Evolutionary conservation across 75 land plant genomes (phyloP).

Genomic region (Pinus albicaulis): DNA sequence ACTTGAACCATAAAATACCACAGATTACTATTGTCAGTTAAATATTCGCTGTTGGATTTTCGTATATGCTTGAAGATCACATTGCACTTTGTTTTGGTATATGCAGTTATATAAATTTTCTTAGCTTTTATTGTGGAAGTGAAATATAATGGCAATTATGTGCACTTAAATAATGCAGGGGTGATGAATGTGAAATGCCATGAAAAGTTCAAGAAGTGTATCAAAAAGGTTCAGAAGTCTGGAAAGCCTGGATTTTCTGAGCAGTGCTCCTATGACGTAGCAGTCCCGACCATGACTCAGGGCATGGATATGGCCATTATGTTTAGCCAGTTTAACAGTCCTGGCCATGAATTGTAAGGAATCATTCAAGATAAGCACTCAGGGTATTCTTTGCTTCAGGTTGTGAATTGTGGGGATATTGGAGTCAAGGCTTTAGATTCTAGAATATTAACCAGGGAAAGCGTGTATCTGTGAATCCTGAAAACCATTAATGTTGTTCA

Average conservation of each 20-base stretch:
- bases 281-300: conserved; percentile 69
- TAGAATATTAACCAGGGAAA: not conserved
- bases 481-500: not conserved
- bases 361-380: not conserved
- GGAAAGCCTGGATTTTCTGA: conserved; percentile 73
- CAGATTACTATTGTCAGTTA: too few relatives aligned
- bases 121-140: not conserved
- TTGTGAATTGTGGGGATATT: not conserved
- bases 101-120: too few relatives aligned
- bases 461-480: not conserved
- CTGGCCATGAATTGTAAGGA: conserved; percentile 7
- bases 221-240: conserved; percentile 64
- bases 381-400: not conserved
- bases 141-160: not conserved
- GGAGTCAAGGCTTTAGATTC: not conserved
- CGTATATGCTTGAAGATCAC: too few relatives aligned
- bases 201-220: conserved; percentile 85
- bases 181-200: conserved; percentile 67
- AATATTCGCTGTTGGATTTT: too few relatives aligned
- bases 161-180: conserved; percentile 33
- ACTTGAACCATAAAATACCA: too few relatives aligned
- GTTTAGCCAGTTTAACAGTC: conserved; percentile 50
- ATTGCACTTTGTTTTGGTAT: too few relatives aligned
- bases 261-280: conserved; percentile 62
- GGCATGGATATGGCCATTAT: conserved; percentile 87